Conservation (phyloP, 805 yeast genomes). For the Starmerella apicola region DNA sequence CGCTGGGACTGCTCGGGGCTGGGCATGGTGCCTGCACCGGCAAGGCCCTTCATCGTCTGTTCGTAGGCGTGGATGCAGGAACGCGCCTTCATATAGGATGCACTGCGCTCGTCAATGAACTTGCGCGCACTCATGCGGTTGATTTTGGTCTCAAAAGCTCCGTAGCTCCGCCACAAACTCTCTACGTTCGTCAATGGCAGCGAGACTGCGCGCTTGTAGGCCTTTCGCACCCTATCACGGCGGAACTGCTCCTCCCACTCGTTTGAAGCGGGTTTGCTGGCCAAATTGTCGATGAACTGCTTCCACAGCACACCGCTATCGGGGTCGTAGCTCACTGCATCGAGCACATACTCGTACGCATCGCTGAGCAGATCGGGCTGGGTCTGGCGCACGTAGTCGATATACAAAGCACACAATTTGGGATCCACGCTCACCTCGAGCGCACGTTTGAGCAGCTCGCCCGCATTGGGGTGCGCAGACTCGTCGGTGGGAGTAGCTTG, state of each 20-base stretch:
- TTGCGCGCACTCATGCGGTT: slow-evolving; percentile 71
- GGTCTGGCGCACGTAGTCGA: slow-evolving; percentile 61
- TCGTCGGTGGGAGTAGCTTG: slow-evolving; percentile 31
- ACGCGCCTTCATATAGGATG: slow-evolving; percentile 78
- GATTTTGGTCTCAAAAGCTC: slow-evolving; percentile 68
- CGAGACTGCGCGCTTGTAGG: slow-evolving; percentile 55
- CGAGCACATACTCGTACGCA: slow-evolving; percentile 80
- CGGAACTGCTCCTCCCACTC: slow-evolving; percentile 87
- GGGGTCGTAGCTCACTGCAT: slow-evolving; percentile 67
- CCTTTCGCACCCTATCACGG: slow-evolving; percentile 58
- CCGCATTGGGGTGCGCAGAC: slow-evolving; percentile 33
- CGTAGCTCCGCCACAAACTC: slow-evolving; percentile 66
- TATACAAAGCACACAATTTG: slow-evolving; percentile 62
- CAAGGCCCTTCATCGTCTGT: slow-evolving; percentile 33
- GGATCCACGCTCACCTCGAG: slow-evolving; percentile 52
- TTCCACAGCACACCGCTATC: slow-evolving; percentile 62
- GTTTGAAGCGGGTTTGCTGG: slow-evolving; percentile 42
- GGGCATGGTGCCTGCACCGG: slow-evolving; percentile 9
- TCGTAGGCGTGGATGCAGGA: slow-evolving; percentile 50
- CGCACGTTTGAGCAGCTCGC: slow-evolving; percentile 49
- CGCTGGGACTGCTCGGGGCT: slow-evolving; percentile 1
- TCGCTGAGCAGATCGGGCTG: slow-evolving; percentile 68
- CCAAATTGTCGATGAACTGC: slow-evolving; percentile 69
- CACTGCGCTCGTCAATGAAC: slow-evolving; percentile 67
- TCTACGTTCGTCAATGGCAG: slow-evolving; percentile 71